Conservation (phyloP, 345 rosid genomes). For the Bruguiera sexangula region DNA sequence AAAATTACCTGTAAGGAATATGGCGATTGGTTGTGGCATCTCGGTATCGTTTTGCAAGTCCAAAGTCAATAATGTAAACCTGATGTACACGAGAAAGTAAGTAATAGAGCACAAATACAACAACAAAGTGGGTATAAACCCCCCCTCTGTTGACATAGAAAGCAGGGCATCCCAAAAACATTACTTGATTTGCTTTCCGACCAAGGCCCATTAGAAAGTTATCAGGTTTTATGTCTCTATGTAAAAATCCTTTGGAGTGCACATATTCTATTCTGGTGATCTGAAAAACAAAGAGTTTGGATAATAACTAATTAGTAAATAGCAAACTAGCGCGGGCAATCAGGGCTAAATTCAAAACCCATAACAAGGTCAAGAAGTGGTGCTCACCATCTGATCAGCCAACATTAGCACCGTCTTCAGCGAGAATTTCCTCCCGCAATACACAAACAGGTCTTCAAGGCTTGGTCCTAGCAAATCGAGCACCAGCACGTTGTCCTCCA, state of each 20-base stretch:
- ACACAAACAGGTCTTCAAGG: constrained; percentile 85
- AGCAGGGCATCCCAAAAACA: background rate
- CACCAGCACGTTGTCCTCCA: constrained; percentile 72
- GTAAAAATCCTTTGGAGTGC: constrained; percentile 79
- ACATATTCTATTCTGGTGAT: constrained; percentile 64
- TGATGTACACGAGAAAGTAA: constrained; percentile 22
- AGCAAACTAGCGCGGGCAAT: background rate
- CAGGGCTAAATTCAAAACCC: background rate
- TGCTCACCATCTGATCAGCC: constrained; percentile 88
- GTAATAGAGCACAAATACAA: background rate
- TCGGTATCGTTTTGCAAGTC: constrained; percentile 83
- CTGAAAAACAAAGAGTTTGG: constrained; percentile 23
- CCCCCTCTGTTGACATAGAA: background rate
- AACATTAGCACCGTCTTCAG: constrained; percentile 81
- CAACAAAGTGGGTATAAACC: background rate
- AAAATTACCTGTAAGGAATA: constrained; percentile 71
- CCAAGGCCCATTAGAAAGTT: constrained; percentile 84
- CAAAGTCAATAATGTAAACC: constrained; percentile 88
- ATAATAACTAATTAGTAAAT: constrained; percentile 3
- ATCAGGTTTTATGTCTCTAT: constrained; percentile 79
- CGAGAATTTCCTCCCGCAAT: constrained; percentile 88
- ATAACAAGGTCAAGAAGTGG: background rate
- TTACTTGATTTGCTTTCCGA: constrained; percentile 71
- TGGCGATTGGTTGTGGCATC: constrained; percentile 77
- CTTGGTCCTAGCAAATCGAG: constrained; percentile 96